These are phyloP conservation scores for Cicer yamashitae DNA, from an alignment of 306 rosid genomes.

Conservation along the genomic window DNA sequence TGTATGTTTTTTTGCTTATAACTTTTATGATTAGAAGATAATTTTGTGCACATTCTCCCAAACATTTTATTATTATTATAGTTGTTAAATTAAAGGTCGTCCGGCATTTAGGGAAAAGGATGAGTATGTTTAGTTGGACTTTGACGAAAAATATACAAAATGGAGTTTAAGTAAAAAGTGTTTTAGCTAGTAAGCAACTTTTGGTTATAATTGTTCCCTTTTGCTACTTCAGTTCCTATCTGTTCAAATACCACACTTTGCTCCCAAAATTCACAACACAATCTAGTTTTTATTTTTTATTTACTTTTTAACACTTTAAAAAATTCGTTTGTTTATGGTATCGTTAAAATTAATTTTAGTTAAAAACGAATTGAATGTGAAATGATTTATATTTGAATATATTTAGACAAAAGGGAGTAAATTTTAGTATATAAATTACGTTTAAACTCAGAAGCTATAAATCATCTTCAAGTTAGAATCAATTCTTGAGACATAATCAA, in stretches of 20 bases:
- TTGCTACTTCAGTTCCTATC: constrained; percentile 49
- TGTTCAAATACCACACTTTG: constrained; percentile 49
- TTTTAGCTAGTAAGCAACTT: constrained; percentile 27
- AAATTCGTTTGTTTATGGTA: background rate
- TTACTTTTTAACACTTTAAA: constrained; percentile 18
- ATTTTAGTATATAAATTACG: too few relatives aligned
- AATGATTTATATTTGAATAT: too few relatives aligned
- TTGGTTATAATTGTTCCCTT: constrained; percentile 56
- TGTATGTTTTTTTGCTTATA: background rate
- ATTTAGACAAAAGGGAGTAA: too few relatives aligned
- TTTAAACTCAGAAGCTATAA: too few relatives aligned
- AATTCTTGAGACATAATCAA: too few relatives aligned
- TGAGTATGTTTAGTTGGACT: constrained; percentile 67
- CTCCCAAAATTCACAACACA: constrained; percentile 41
- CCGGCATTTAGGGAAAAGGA: constrained; percentile 88
- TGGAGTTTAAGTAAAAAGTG: constrained; percentile 41
- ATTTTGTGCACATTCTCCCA: constrained; percentile 67
- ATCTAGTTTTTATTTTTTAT: constrained; percentile 2
- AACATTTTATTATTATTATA: constrained; percentile 33
- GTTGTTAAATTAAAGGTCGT: constrained; percentile 49
- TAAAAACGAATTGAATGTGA: too few relatives aligned
- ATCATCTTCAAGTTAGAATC: too few relatives aligned
- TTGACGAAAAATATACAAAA: constrained; percentile 57
- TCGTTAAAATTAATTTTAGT: too few relatives aligned
- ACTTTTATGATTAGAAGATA: constrained; percentile 50